Evolutionary conservation across 2,329 filamentous ascomycete genomes (phyloP), one percentile per base, ranked within the genome.

Genomic region (Whalleya microplaca): DNA sequence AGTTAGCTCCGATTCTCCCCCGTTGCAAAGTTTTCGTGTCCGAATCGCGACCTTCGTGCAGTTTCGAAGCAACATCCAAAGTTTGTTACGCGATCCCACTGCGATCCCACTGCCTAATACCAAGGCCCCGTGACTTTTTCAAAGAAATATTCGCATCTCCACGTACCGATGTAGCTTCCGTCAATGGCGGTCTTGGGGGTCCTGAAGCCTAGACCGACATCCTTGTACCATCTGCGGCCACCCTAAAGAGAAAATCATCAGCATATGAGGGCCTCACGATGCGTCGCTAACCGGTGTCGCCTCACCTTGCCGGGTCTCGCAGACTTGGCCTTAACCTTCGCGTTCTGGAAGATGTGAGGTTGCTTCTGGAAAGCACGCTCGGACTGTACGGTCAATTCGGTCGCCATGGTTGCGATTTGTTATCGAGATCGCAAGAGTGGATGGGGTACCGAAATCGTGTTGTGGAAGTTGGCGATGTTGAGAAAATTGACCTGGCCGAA

Each of bases 311-410:
- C 92, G 73, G 89, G 89, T 79, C 88, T 89, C 80, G 84, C 83
- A 78, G 90, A 91, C 82, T 90, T 89, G 77, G 87, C 82, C 86
- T 92, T 92, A 80, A 84, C 83, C 90, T 99, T 99, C 78, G 89
- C 85, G 89, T 98, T 97, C 76, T 91, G 88, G 91, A 98, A 99
- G 87, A 99, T 96, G 84, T 99, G 95, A 80, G 95, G 95, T 88
- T 99, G 94, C 90, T 99, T 99, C 84, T 98, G 95, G 91, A 91
- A 99, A 87, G 95, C 95, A 85, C 95, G 94, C 90, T 99, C 95
- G 80, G 92, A 96, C 89, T 99, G 95, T 82, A 99, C 95, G 80
- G 92, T 96, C 84, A 97, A 87, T 86, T 96, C 92, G 87, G 92
- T 96, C 79, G 92, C 92, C 92, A 96, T 96, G 80, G 78, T 87